These are phyloP conservation scores for Cymbidium sinense DNA, from an alignment of 106 monocot species.

Conservation along the genomic window DNA sequence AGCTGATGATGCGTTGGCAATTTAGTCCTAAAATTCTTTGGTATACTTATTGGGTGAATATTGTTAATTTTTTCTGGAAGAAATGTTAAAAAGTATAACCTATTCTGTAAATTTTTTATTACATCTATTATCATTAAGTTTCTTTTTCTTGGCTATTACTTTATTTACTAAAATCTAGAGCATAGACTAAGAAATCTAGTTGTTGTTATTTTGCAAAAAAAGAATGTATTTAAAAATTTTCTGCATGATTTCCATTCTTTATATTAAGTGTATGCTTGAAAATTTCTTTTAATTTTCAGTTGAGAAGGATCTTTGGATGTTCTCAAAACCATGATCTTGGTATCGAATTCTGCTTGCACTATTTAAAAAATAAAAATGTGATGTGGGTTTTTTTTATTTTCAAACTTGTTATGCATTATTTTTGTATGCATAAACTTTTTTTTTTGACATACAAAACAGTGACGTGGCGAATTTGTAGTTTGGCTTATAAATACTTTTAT, in stretches of 20 bases:
- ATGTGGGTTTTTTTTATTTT: neutral
- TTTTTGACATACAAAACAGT: neutral
- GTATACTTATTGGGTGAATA: neutral
- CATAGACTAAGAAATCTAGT: no score
- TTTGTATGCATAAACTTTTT: neutral
- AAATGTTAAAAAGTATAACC: neutral
- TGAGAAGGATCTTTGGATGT: no score
- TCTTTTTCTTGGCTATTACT: neutral
- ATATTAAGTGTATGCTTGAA: no score
- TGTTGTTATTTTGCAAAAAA: no score
- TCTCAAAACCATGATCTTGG: no score
- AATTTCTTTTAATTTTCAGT: no score
- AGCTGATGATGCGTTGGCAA: neutral
- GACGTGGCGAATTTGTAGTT: neutral
- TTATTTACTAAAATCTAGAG: neutral
- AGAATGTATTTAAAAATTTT: no score
- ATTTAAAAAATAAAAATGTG: neutral
- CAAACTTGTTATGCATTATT: neutral
- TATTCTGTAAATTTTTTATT: neutral
- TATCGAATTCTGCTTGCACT: no score
- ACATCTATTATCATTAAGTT: neutral
- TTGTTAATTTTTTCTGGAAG: neutral
- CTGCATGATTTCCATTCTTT: no score
- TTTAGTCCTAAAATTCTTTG: neutral
- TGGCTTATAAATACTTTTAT: neutral